Evolutionary conservation across 1,139 yeast genomes (phyloP), one percentile per base, ranked within the genome.

Genomic region (Hyphopichia khmerensis): DNA sequence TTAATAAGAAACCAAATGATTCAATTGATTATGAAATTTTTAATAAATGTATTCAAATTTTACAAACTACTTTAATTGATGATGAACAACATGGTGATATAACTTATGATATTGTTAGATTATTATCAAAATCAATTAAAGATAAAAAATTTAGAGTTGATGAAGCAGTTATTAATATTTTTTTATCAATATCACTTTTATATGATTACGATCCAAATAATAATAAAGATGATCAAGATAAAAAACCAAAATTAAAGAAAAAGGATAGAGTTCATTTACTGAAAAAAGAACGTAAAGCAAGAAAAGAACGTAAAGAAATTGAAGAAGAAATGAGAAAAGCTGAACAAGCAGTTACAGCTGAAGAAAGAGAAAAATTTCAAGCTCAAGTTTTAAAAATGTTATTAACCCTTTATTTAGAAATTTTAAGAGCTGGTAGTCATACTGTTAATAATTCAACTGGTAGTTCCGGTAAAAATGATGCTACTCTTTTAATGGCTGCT

Each of bases 311-410:
- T 55, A 87, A 86, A 54, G 82, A 77, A 50, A 91, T 93, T 48
- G 98, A 91, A 49, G 89, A 87, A 56, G 99, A 93, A 64, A 74
- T 90, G 81, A 76, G 85, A 51, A 78, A 73, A 49, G 98, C 98
- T 3, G 96, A 93, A 61, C 86, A 83, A 48, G 86, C 91, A 1
- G 84, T 93, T 4, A 85, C 96, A 1, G 83, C 83, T 3, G 95
- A 90, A 61, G 93, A 91, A 63, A 75, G 96, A 51, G 96, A 89
- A 56, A 77, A 80, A 49, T 79, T 77, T 53, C 99, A 93, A 64
- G 87, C 95, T 0, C 90, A 89, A 50, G 85, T 91, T 3, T 72
- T 93, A 49, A 88, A 88, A 57, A 64, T 79, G 59, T 72, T 89
- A 33, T 73, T 93, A 48, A 75, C 84, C 2, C 65, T 89, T 27